Percentiles rank a stretch among this genome's conserved stretches.
These are phyloP conservation scores for Suhomyces anneliseae DNA, from an alignment of 1,139 yeast genomes.

Conservation along the genomic window DNA sequence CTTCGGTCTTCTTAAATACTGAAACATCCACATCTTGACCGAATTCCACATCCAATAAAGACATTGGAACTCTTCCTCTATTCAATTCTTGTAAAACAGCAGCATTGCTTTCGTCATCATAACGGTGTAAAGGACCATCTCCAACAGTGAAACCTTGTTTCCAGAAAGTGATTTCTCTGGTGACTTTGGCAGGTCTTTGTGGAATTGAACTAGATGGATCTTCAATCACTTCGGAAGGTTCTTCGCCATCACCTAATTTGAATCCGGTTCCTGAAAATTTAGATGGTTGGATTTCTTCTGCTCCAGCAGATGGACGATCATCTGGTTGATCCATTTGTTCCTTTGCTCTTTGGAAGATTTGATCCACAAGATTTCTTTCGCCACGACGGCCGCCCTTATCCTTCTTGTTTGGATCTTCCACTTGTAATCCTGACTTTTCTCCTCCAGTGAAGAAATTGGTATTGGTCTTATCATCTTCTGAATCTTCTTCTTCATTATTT, in stretches of 20 bases:
- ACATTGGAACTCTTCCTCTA: slow-evolving; percentile 91
- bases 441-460: slow-evolving; percentile 91
- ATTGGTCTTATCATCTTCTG: slow-evolving; percentile 64
- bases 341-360: slow-evolving; percentile 47
- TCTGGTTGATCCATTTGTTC: slow-evolving; percentile 45
- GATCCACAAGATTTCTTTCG: slow-evolving; percentile 47
- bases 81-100: slow-evolving; percentile 76
- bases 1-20: slow-evolving; percentile 78
- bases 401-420: slow-evolving; percentile 79
- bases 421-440: slow-evolving; percentile 90
- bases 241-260: slow-evolving; percentile 68
- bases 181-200: slow-evolving; percentile 51
- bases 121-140: slow-evolving; percentile 80
- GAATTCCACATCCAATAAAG: slow-evolving; percentile 74
- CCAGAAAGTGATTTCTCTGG: slow-evolving; percentile 88
- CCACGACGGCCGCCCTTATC: slow-evolving; percentile 22
- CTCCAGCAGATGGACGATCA: slow-evolving; percentile 42
- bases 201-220: slow-evolving; percentile 30
- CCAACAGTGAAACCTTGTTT: slow-evolving; percentile 94
- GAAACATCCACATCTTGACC: slow-evolving; percentile 97
- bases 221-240: slow-evolving; percentile 39
- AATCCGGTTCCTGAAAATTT: slow-evolving; percentile 73
- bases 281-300: slow-evolving; percentile 14
- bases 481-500: slow-evolving; percentile 43
- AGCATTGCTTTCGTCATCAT: slow-evolving; percentile 87